Evolutionary conservation across 352 stramenopile genomes (phyloP), one percentile per base, ranked within the genome.

Genomic region (Phytophthora gonapodyides): DNA sequence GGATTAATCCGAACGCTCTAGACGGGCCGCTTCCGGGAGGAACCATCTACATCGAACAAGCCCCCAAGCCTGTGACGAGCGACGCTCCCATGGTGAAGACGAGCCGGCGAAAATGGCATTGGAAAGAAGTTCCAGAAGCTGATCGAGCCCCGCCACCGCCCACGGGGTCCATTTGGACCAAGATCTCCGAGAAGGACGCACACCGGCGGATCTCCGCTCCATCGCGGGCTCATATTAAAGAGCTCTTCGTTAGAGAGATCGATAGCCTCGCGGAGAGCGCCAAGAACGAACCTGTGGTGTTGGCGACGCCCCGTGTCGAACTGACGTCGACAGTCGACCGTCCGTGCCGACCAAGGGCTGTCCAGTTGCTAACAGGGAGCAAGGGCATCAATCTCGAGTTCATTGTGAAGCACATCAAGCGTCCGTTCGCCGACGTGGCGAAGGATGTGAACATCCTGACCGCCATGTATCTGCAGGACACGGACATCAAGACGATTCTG

Each of bases 321-420:
- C 11, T 17, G 27, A 10, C 41, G 45, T 16, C 35, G 8, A 35
- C 31, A 6, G 37, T 24, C 5, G 30, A 48, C 7, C 15, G 21
- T 40, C 21, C 21, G 24, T 57, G 30, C 42, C 24, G 8, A 52
- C 5, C 40, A 40, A 8, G 12, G 52, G 52, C 15, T 34, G 17
- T 72, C 8, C 46, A 41, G 7, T 34, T 75, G 15, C 61, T 75
- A 38, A 64, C 57, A 30, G 57, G 57, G 8, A 58, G 57, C n/a
- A 75, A 75, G 54, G 58, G 38, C 6, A 31, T 63, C 17, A 72
- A 60, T 15, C 38, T 75, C 3, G 67, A 71, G 33, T 58, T 75
- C 24, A 49, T 49, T 2, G 46, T 75, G 0, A 58, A 54, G n/a
- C 48, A 36, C 11, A 42, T 75, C 34, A 61, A 57, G 13, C 21